A percentile compares a stretch with the other conserved stretches of the same genome.
Evolutionary conservation across 1,284 basidiomycete genomes (phyloP).

Genomic region (Thelephora terrestris): DNA sequence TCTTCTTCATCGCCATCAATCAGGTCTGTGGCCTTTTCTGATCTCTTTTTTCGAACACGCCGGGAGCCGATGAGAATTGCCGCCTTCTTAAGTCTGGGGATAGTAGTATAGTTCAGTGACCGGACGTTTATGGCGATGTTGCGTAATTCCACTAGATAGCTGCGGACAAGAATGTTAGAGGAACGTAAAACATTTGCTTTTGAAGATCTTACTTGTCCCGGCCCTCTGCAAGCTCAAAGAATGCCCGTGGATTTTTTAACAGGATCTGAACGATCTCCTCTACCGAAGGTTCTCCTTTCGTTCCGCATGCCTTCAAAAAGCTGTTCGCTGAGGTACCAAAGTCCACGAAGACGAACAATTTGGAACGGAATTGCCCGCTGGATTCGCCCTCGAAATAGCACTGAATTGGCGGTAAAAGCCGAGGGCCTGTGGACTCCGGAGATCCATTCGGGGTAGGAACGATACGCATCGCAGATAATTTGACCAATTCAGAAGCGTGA

Average conservation of each 20-base stretch:
- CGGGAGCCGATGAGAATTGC: conserved; percentile 69
- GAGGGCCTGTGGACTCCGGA: conserved; percentile 14
- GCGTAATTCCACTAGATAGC: conserved; percentile 77
- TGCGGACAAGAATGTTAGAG: conserved; percentile 19
- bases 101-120: conserved; percentile 45
- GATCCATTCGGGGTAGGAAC: conserved; percentile 36
- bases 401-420: conserved; percentile 49
- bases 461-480: conserved; percentile 41
- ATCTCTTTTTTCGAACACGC: conserved; percentile 32
- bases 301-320: conserved; percentile 84
- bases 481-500: conserved; percentile 32
- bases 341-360: conserved; percentile 82
- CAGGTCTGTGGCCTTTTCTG: conserved; percentile 15
- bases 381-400: conserved; percentile 57
- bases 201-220: conserved; percentile 41
- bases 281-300: conserved; percentile 81
- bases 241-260: conserved; percentile 54
- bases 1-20: conserved; percentile 43
- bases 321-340: conserved; percentile 78
- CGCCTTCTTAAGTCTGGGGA: conserved; percentile 56
- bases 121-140: conserved; percentile 74
- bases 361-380: conserved; percentile 54
- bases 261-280: conserved; percentile 67
- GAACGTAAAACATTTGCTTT: neutral
- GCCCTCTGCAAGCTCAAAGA: conserved; percentile 60